Conservation (phyloP, 257 asterid species). For the Rehmannia glutinosa region DNA sequence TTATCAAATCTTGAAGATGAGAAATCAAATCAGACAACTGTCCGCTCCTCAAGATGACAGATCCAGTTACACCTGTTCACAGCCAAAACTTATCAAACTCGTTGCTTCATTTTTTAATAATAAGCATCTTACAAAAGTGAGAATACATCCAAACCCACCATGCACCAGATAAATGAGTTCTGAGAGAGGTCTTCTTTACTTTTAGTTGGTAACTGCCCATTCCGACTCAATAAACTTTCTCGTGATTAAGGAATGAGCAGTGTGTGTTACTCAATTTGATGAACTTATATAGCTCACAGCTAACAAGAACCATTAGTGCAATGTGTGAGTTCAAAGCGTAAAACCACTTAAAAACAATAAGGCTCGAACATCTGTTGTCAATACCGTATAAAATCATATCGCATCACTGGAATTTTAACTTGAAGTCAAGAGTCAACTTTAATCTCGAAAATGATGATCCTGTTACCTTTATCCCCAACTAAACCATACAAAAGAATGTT, state of each 20-base stretch:
- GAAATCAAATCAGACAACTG: constrained; percentile 58
- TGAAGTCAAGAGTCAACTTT: neutral
- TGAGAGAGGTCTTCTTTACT: neutral
- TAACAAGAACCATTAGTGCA: neutral
- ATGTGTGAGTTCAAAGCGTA: neutral
- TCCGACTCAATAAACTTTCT: neutral
- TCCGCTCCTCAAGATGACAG: constrained; percentile 72
- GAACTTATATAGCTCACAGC: neutral
- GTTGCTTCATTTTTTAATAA: neutral
- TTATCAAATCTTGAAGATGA: constrained; percentile 66
- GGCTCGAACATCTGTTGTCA: neutral
- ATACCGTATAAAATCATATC: neutral
- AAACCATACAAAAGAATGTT: neutral
- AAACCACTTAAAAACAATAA: neutral
- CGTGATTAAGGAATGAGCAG: neutral
- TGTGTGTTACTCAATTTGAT: constrained; percentile 4
- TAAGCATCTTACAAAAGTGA: constrained; percentile 8
- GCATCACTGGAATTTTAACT: neutral
- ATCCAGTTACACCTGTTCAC: constrained; percentile 62
- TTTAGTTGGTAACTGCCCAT: neutral
- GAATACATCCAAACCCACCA: neutral
- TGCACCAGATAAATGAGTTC: neutral
- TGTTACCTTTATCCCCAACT: neutral
- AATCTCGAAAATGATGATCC: constrained; percentile 3
- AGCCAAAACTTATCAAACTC: neutral